A percentile compares a stretch with the other conserved stretches of the same genome.
Conservation (phyloP, 2,329 filamentous ascomycete genomes). For the Fusarium sp. region DNA sequence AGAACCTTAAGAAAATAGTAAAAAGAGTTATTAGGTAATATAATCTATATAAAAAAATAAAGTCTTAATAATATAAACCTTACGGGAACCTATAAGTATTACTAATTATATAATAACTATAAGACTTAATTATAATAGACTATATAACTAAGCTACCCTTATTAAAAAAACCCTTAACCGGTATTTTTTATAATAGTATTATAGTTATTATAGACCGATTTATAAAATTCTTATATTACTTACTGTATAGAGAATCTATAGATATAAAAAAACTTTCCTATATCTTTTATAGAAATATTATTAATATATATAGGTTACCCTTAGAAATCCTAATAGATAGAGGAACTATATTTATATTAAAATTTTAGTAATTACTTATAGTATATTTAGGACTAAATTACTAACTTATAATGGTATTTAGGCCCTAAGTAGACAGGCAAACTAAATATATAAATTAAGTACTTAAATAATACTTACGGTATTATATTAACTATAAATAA, state of each 20-base stretch:
- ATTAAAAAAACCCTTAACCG: too few relatives aligned
- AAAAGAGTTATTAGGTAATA: too few relatives aligned
- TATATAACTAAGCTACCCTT: too few relatives aligned
- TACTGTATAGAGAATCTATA: not conserved
- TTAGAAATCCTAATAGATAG: not conserved
- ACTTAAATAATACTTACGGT: slow-evolving; percentile 8
- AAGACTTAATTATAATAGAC: slow-evolving; percentile 1
- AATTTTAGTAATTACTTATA: not conserved
- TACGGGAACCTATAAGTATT: slow-evolving; percentile 27
- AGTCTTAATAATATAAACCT: slow-evolving; percentile 5
- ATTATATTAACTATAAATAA: slow-evolving; percentile 15
- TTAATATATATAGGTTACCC: not conserved
- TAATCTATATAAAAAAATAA: too few relatives aligned
- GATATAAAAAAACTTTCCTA: not conserved
- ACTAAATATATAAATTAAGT: not conserved
- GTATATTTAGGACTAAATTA: not conserved
- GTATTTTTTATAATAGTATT: too few relatives aligned
- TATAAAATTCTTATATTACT: not conserved
- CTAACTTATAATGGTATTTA: not conserved
- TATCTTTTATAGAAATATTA: not conserved
- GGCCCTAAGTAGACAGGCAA: not conserved
- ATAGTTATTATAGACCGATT: not conserved
- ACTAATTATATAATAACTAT: slow-evolving; percentile 12
- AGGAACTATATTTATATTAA: not conserved
- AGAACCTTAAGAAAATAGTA: too few relatives aligned